Percentiles rank a stretch among this genome's conserved stretches.
Conservation (phyloP, 768 basidiomycete genomes). For the Suillus cothurnatus region DNA sequence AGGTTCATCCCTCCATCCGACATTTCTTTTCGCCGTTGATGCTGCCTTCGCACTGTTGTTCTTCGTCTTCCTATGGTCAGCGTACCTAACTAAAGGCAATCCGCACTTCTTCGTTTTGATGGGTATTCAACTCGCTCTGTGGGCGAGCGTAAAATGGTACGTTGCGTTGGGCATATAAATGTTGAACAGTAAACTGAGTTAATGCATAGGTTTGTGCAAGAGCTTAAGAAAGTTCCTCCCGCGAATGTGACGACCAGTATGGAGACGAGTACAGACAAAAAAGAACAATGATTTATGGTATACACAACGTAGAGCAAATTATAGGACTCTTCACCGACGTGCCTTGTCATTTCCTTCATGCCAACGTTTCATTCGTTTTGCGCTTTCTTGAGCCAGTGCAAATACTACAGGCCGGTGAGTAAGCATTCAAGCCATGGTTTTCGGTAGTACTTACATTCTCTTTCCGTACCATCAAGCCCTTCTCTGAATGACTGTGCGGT, state of each 20-base stretch:
- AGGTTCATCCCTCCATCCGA: conserved; percentile 75
- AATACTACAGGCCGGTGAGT: conserved; percentile 60
- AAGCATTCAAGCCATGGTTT: conserved; percentile 1
- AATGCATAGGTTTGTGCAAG: conserved; percentile 62
- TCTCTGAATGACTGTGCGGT: conserved; percentile 79
- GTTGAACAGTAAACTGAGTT: conserved; percentile 1
- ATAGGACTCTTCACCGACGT: conserved; percentile 40
- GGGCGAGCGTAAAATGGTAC: conserved; percentile 84
- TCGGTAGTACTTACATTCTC: conserved; percentile 68
- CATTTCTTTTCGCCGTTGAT: conserved; percentile 66
- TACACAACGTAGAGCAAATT: background rate
- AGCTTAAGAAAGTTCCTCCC: conserved; percentile 47
- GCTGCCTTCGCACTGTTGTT: conserved; percentile 59
- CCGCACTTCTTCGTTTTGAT: conserved; percentile 69
- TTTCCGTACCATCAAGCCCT: conserved; percentile 89
- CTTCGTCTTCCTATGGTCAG: conserved; percentile 58
- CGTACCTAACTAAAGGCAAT: conserved; percentile 63
- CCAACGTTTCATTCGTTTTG: conserved; percentile 78
- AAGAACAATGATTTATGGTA: conserved; percentile 22
- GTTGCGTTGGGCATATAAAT: conserved; percentile 20
- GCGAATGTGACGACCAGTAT: conserved; percentile 10
- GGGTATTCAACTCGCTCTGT: conserved; percentile 64
- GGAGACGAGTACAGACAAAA: conserved; percentile 23
- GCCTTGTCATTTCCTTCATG: conserved; percentile 71
- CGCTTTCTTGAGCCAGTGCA: conserved; percentile 80